Conservation (phyloP, 2,329 filamentous ascomycete species). For the Fusarium cicatricum region DNA sequence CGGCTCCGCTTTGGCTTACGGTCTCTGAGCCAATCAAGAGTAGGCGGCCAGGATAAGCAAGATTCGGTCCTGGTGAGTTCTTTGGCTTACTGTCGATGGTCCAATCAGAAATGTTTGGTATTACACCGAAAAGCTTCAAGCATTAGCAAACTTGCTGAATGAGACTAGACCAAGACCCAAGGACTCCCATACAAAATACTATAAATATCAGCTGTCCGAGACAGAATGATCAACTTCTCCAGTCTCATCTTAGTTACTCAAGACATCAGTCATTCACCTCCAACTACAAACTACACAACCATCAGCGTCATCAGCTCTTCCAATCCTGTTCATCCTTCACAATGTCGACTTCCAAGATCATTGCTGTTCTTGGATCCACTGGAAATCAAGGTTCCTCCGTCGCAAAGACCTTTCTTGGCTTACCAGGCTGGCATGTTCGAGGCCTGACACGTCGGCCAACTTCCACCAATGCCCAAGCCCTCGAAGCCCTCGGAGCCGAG, state of each 20-base stretch:
- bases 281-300: neutral
- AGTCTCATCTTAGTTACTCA: too few species aligned
- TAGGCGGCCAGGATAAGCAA: rapidly evolving
- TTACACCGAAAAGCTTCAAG: too few species aligned
- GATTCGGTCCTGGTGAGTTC: neutral
- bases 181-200: too few species aligned
- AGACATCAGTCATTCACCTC: neutral
- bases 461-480: conserved; percentile 50
- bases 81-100: conserved; percentile 5
- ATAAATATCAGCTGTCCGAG: too few species aligned
- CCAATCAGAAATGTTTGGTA: conserved; percentile 6
- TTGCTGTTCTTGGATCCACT: conserved; percentile 56
- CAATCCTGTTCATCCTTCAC: neutral
- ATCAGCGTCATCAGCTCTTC: neutral
- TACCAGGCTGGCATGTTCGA: conserved; percentile 52
- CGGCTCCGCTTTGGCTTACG: conserved; percentile 31
- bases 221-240: too few species aligned
- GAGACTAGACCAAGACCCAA: too few species aligned
- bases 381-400: conserved; percentile 60
- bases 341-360: conserved; percentile 40
- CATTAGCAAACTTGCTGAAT: neutral
- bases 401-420: conserved; percentile 51
- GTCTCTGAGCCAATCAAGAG: conserved; percentile 24
- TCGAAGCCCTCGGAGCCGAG: conserved; percentile 52
- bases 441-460: conserved; percentile 54